Percentiles rank a stretch among this genome's conserved stretches.
Evolutionary conservation across 345 rosid species (phyloP).

Genomic region (Corchorus capsularis): DNA sequence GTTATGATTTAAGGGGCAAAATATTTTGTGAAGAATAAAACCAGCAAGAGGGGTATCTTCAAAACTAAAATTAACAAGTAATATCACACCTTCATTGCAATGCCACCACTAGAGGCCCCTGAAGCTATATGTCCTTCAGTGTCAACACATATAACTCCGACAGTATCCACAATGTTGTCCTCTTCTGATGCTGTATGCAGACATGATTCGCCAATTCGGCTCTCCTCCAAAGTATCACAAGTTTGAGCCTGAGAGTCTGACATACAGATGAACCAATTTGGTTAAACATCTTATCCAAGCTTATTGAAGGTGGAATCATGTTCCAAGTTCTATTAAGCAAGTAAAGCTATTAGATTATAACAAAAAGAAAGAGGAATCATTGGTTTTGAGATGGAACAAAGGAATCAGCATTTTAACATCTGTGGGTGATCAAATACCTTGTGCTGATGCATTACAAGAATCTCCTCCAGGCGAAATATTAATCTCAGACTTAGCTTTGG

Average conservation of each 20-base stretch:
- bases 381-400: conserved; percentile 8
- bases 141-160: conserved; percentile 93
- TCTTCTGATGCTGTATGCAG: conserved; percentile 39
- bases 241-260: conserved; percentile 29
- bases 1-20: conserved; percentile 13
- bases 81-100: conserved; percentile 87
- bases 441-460: conserved; percentile 18
- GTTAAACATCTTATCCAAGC: conserved; percentile 12
- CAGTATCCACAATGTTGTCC: conserved; percentile 75
- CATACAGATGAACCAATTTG: conserved; percentile 11
- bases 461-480: conserved; percentile 23
- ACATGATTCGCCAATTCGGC: conserved; percentile 20
- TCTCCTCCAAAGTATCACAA: conserved; percentile 19
- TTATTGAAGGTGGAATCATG: conserved; percentile 1
- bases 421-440: conserved; percentile 29
- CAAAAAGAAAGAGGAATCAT: background rate
- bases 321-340: background rate
- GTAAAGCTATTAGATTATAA: background rate
- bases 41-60: background rate
- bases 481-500: conserved; percentile 31
- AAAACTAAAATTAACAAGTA: conserved; percentile 11
- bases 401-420: background rate
- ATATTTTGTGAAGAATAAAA: background rate
- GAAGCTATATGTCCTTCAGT: conserved; percentile 76
- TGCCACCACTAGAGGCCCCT: conserved; percentile 96